Evolutionary conservation across 805 yeast species (phyloP), one percentile per base, ranked within the genome.

Genomic region (Pichia insulana): DNA sequence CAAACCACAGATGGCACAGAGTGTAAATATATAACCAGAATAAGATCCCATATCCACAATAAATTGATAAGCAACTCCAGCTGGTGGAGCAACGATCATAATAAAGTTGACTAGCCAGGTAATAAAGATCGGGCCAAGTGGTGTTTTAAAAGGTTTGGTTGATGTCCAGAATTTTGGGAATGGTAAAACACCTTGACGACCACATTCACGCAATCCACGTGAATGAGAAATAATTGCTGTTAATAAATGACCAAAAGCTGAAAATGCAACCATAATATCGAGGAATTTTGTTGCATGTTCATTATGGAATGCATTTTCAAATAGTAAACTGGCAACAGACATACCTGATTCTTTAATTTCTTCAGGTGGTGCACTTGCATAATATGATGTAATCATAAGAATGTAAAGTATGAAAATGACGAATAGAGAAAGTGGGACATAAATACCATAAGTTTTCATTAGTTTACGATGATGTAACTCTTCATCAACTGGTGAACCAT

Each of bases 21-120:
- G 65, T 59, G 84, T 81, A 54, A 85, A 81, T 39, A 85, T 80
- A 55, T 85, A 81, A 65, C 80, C 73, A 39, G 95, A 90, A 59
- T 85, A 85, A 2, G 90, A 78, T 52, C 83, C 80, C 66, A 86
- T 69, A 62, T 86, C 84, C 61, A 83, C 59, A 51, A 85, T 76
- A 58, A 86, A 82, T 61, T 83, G 81, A 66, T 83, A 85, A 37
- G 94, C 94, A 57, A 84, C 94, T 44, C 92, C 94, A 20, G 89
- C 84, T 16, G 92, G 90, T 34, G 86, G 85, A 4, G 90, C 92
- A 36, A 83, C 56, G 46, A 86, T 76, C 38, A 87, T 78, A 40
- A 85, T 68, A 33, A 81, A 62, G 65, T 89, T 83, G 15, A 84
- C 80, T 36, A 80, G 60, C 76, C 85, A 84, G 58, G 85, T 94